Evolutionary conservation across 805 yeast species (phyloP), one percentile per base, ranked within the genome.

Genomic region (Torulaspora franciscae): DNA sequence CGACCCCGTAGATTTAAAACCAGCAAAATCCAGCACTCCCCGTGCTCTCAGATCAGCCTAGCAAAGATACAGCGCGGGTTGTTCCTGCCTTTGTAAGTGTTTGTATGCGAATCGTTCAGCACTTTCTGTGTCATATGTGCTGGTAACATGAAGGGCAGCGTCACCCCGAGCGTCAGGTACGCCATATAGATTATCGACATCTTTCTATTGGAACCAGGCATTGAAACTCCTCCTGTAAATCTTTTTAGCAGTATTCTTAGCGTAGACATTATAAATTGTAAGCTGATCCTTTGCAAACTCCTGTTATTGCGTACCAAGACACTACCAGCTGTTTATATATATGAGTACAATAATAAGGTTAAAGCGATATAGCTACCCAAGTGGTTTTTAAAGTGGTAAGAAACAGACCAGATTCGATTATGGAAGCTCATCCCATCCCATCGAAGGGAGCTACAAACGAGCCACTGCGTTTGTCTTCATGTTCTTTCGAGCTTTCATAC

Each of bases 71-170:
- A 50, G 9, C 59, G 37, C 11, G 59, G 62, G 32, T 55, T 52
- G 27, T 39, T 48, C 32, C 50, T 42, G 32, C 61, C 62, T 43
- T 57, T 58, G n/a, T 34, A 40, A 11, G 41, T 13, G 32, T 37
- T 22, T 28, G 45, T 14, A 7, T 32, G 36, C 13, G 48, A 28
- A 32, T 45, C 47, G 37, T 37, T 44, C 34, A 47, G 38, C 30
- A 44, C 42, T 41, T 52, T 43, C 29, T 48, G 52, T 10, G 61
- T 54, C 24, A 38, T 46, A 34, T 59, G 56, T 26, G 61, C 62
- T 7, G 67, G 62, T 15, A 60, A 30, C 3, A 46, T 45, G 44
- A 63, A 63, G 7, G 67, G 67, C 24, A 60, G 30, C 11, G 59
- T 52, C 15, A 63, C 41, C 15, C 62, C 59, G 26, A 62, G 40